Evolutionary conservation across 2,329 filamentous ascomycete genomes (phyloP).

Genomic region (Pseudogymnoascus sp.): DNA sequence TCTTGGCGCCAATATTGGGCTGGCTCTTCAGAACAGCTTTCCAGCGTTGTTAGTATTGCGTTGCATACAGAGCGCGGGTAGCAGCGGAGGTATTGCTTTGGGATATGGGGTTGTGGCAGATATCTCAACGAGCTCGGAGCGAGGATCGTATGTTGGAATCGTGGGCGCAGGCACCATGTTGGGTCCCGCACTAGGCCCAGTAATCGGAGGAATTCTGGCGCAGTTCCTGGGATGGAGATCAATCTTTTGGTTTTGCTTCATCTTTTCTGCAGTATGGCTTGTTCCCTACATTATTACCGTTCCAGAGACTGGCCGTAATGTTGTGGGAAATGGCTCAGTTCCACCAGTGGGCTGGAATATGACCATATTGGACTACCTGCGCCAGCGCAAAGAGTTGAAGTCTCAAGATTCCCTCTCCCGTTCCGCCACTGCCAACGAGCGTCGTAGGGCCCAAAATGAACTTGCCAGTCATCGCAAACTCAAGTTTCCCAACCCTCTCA

Average conservation of each 20-base stretch:
- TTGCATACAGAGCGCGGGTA: conserved; percentile 19
- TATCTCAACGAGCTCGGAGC: conserved; percentile 58
- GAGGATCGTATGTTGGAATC: conserved; percentile 66
- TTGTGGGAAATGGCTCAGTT: conserved; percentile 42
- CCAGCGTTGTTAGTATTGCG: conserved; percentile 24
- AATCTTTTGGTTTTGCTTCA: conserved; percentile 42
- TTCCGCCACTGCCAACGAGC: conserved; percentile 29
- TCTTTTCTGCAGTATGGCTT: conserved; percentile 20
- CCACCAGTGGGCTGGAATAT: conserved; percentile 51
- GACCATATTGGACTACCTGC: conserved; percentile 43
- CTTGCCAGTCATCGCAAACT: conserved; percentile 36
- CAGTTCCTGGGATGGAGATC: conserved; percentile 39
- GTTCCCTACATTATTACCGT: not conserved
- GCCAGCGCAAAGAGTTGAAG: conserved; percentile 21
- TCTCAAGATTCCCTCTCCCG: conserved; percentile 21
- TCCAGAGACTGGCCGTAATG: conserved; percentile 22
- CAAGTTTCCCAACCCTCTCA: conserved; percentile 49
- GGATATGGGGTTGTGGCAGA: conserved; percentile 67
- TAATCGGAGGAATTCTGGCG: conserved; percentile 40
- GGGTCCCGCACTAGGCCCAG: conserved; percentile 32
- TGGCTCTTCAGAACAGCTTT: conserved; percentile 42
- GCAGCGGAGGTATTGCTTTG: conserved; percentile 56
- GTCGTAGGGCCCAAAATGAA: conserved; percentile 28
- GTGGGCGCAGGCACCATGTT: conserved; percentile 45
- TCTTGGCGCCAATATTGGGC: conserved; percentile 44